Percentiles rank a stretch among this genome's conserved stretches.
Evolutionary conservation across 2,329 filamentous ascomycete species (phyloP).

Genomic region (Chaetoscypha palmicola): DNA sequence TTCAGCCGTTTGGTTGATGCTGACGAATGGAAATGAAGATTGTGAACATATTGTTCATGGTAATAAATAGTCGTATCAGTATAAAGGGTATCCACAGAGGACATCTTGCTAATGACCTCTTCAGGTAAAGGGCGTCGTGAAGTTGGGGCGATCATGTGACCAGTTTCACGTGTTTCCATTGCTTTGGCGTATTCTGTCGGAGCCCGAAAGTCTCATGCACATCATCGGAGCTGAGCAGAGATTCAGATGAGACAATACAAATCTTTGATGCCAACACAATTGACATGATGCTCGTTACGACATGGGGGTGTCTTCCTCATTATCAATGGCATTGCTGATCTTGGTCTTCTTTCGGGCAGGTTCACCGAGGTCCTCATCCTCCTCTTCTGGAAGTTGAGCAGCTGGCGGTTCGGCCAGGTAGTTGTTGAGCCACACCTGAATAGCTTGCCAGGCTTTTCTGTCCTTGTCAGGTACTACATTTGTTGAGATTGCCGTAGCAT

Average conservation of each 20-base stretch:
- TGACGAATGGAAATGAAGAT: not conserved
- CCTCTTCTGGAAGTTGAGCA: not conserved
- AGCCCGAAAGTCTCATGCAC: not conserved
- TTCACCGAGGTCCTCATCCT: not conserved
- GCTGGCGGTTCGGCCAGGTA: not conserved
- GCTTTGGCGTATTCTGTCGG: not conserved
- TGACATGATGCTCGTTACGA: not conserved
- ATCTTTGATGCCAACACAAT: too few species aligned
- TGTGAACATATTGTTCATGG: not conserved
- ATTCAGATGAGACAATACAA: not conserved
- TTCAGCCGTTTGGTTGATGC: not conserved
- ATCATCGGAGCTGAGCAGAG: slow-evolving; percentile 1
- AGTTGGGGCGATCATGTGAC: not conserved
- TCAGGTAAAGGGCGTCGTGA: not conserved
- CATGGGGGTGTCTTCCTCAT: not conserved
- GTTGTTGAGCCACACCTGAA: slow-evolving; percentile 1
- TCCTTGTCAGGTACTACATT: slow-evolving; percentile 13
- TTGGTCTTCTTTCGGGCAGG: not conserved
- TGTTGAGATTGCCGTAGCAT: slow-evolving; percentile 15
- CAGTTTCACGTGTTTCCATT: not conserved
- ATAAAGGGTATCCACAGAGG: not conserved
- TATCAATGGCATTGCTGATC: not conserved
- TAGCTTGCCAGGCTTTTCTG: slow-evolving; percentile 7
- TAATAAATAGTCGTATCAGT: not conserved
- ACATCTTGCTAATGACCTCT: not conserved